Percentiles rank a stretch among this genome's conserved stretches.
These are phyloP conservation scores for Cylindrodendrum hubeiense DNA, from an alignment of 2,329 filamentous ascomycete genomes.

Conservation along the genomic window DNA sequence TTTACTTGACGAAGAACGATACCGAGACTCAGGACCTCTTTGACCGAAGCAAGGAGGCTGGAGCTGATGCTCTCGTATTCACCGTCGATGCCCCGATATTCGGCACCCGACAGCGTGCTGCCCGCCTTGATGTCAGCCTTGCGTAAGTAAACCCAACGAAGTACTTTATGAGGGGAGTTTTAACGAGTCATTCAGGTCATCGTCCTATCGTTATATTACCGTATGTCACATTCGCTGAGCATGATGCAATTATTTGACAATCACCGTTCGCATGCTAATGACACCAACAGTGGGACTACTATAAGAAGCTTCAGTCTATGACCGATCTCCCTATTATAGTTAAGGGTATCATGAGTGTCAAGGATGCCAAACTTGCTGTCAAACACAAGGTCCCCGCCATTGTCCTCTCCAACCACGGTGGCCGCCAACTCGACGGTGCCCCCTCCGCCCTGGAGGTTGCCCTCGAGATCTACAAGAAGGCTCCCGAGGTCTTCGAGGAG, in stretches of 20 bases:
- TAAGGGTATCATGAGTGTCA: slow-evolving; percentile 52
- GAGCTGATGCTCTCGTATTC: slow-evolving; percentile 50
- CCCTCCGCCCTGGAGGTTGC: slow-evolving; percentile 50
- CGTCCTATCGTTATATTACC: slow-evolving; percentile 38
- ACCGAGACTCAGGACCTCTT: slow-evolving; percentile 46
- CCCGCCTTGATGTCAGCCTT: slow-evolving; percentile 50
- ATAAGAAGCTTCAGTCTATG: slow-evolving; percentile 44
- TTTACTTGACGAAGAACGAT: slow-evolving; percentile 41
- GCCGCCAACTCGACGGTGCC: slow-evolving; percentile 52
- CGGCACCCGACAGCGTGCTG: slow-evolving; percentile 51
- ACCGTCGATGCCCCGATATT: slow-evolving; percentile 52
- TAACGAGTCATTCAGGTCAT: neutral
- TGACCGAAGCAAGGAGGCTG: slow-evolving; percentile 42
- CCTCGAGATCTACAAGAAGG: slow-evolving; percentile 49
- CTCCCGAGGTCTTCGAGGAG: slow-evolving; percentile 49
- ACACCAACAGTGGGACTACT: slow-evolving; percentile 48
- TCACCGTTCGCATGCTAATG: neutral
- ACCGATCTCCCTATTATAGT: slow-evolving; percentile 51
- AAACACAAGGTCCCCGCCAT: slow-evolving; percentile 43
- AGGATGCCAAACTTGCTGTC: slow-evolving; percentile 47
- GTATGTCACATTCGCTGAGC: slow-evolving; percentile 15
- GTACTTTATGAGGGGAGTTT: neutral
- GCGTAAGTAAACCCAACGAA: slow-evolving; percentile 35
- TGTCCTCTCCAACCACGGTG: slow-evolving; percentile 54
- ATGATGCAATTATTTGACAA: neutral